Percentiles rank a stretch among this genome's conserved stretches.
phyloP scores from a whole-genome alignment of 2,329 filamentous ascomycete genomes.

The Clonostachys sp. region DNA sequence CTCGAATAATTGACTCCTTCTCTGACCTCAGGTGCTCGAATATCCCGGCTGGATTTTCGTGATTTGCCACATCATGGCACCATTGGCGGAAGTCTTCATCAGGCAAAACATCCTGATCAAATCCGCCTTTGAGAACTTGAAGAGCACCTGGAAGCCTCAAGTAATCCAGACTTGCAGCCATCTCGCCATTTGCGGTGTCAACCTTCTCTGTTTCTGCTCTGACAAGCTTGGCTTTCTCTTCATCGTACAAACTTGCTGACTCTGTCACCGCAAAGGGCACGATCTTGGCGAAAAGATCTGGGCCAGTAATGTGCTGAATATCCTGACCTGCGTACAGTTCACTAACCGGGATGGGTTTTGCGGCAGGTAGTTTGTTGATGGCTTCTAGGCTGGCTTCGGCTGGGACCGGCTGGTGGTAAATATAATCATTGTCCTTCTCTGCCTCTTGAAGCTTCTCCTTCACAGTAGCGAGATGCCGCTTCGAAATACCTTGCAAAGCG shows the following conservation, averaged over 20 bases:
- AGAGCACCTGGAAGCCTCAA: conserved; percentile 84
- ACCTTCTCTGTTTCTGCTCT: conserved; percentile 91
- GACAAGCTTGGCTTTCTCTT: conserved; percentile 95
- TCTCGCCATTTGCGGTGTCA: conserved; percentile 88
- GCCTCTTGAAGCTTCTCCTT: conserved; percentile 76
- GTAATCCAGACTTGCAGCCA: conserved; percentile 93
- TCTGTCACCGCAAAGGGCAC: conserved; percentile 95
- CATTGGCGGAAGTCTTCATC: conserved; percentile 90
- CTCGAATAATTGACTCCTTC: conserved; percentile 68
- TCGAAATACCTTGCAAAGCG: conserved; percentile 74
- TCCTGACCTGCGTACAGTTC: conserved; percentile 97
- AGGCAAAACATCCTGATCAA: conserved; percentile 82
- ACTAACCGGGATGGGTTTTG: conserved; percentile 94
- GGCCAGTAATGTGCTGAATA: conserved; percentile 93
- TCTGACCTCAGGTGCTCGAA: conserved; percentile 77
- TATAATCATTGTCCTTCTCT: conserved; percentile 93
- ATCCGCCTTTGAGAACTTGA: conserved; percentile 86
- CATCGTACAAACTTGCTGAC: conserved; percentile 93
- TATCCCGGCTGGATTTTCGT: conserved; percentile 72
- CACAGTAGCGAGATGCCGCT: conserved; percentile 73
- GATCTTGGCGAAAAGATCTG: conserved; percentile 95
- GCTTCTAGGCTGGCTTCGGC: conserved; percentile 75
- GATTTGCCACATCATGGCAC: conserved; percentile 88
- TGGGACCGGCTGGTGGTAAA: conserved; percentile 91
- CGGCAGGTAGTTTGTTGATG: conserved; percentile 87